Conservation (phyloP, 768 basidiomycete genomes). For the Lactarius sp. region DNA sequence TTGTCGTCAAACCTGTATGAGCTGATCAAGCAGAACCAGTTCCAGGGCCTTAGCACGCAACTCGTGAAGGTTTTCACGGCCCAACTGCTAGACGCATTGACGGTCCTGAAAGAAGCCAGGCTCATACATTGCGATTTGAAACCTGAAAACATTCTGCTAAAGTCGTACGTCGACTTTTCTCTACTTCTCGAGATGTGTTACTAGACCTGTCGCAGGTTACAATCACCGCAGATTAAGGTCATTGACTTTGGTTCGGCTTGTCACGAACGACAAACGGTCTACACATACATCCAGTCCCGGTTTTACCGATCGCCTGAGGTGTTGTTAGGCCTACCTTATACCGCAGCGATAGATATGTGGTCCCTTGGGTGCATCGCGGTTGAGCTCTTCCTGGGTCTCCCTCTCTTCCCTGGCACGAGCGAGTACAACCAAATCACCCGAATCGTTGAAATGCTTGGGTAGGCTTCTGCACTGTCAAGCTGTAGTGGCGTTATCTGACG, state of each 20-base stretch:
- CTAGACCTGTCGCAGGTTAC: constrained; percentile 51
- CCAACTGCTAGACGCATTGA: constrained; percentile 88
- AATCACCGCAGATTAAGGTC: constrained; percentile 97
- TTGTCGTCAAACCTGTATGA: constrained; percentile 97
- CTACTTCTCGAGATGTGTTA: constrained; percentile 6
- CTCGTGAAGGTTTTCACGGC: constrained; percentile 98
- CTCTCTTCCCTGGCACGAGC: constrained; percentile 96
- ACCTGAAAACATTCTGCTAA: constrained; percentile 96
- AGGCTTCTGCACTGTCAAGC: constrained; percentile 32
- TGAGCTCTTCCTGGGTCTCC: constrained; percentile 93
- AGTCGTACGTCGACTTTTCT: constrained; percentile 59
- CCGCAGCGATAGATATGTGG: constrained; percentile 98
- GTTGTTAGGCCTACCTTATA: constrained; percentile 90
- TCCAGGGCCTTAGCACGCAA: constrained; percentile 93
- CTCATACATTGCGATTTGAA: constrained; percentile 98
- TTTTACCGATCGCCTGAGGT: constrained; percentile 99
- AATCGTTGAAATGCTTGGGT: constrained; percentile 99
- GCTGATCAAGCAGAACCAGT: constrained; percentile 99
- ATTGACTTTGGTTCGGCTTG: constrained; percentile 99
- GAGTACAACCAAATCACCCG: constrained; percentile 98
- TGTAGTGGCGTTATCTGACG: constrained; percentile 11
- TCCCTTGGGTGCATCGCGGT: constrained; percentile 97
- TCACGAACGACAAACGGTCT: constrained; percentile 98
- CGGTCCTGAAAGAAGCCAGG: constrained; percentile 89
- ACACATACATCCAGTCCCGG: constrained; percentile 98